A percentile compares a stretch with the other conserved stretches of the same genome.
Evolutionary conservation across 371 early-diverging fungal genomes (phyloP).

Genomic region (Batrachochytrium dendrobatidis): DNA sequence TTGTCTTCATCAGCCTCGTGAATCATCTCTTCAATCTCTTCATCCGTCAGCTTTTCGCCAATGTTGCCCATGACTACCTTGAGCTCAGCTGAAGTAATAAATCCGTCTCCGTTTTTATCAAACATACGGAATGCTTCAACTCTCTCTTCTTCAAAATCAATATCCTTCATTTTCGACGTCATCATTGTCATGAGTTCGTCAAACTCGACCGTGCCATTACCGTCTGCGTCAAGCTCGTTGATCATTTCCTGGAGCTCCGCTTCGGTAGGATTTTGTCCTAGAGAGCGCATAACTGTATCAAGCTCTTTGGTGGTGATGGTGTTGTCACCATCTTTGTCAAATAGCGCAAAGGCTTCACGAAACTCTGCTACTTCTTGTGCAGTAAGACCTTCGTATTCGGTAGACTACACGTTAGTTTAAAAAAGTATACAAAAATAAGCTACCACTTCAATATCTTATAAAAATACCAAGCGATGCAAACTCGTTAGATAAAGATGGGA

Average conservation of each 20-base stretch:
- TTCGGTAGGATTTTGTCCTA: slow-evolving; percentile 56
- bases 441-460: too few species aligned
- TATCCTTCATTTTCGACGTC: slow-evolving; percentile 72
- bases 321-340: slow-evolving; percentile 86
- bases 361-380: slow-evolving; percentile 90
- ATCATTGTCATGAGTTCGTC: slow-evolving; percentile 81
- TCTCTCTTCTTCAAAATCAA: slow-evolving; percentile 78
- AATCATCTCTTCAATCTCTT: slow-evolving; percentile 89
- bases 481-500: too few species aligned
- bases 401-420: not conserved
- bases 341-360: slow-evolving; percentile 70
- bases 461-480: too few species aligned
- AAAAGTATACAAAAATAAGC: not conserved
- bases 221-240: slow-evolving; percentile 85
- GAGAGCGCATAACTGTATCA: slow-evolving; percentile 85
- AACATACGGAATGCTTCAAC: slow-evolving; percentile 95
- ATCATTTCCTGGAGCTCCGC: slow-evolving; percentile 53
- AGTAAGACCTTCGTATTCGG: slow-evolving; percentile 42
- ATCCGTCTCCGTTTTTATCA: slow-evolving; percentile 91
- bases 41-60: slow-evolving; percentile 88
- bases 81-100: slow-evolving; percentile 86
- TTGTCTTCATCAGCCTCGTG: slow-evolving; percentile 41
- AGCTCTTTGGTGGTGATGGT: slow-evolving; percentile 67
- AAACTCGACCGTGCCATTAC: slow-evolving; percentile 86
- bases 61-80: slow-evolving; percentile 90